A percentile compares a stretch with the other conserved stretches of the same genome.
phyloP scores from a whole-genome alignment of 495 filamentous ascomycete species.

The Hypoxylon crocopeplum region DNA sequence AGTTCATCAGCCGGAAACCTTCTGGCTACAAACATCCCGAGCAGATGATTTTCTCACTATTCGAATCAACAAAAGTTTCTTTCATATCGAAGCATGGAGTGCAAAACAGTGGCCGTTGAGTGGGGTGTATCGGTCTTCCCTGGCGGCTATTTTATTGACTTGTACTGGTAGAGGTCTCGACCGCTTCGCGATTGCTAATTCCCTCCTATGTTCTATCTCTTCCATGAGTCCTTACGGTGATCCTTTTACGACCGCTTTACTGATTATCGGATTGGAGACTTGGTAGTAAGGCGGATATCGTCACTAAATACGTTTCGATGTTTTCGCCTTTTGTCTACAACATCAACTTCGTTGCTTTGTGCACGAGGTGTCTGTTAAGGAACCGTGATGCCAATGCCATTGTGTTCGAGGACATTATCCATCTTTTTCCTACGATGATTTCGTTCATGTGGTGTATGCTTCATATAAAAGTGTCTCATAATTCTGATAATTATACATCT shows the following conservation, averaged over 20 bases:
- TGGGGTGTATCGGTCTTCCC: slow-evolving; percentile 13
- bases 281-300: too few relatives aligned
- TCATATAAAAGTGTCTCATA: neutral
- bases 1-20: slow-evolving; percentile 21
- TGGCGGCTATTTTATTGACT: slow-evolving; percentile 23
- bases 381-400: too few relatives aligned
- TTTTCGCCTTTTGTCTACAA: too few relatives aligned
- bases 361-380: too few relatives aligned
- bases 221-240: neutral
- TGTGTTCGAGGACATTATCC: too few relatives aligned
- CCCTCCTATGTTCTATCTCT: neutral
- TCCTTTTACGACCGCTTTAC: neutral
- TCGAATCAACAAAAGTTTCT: slow-evolving; percentile 44
- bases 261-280: too few relatives aligned
- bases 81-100: slow-evolving; percentile 29
- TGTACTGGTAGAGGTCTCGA: slow-evolving; percentile 35
- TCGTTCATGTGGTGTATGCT: neutral
- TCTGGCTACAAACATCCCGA: slow-evolving; percentile 38
- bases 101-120: slow-evolving; percentile 18
- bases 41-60: slow-evolving; percentile 31
- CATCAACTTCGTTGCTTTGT: too few relatives aligned
- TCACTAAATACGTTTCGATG: too few relatives aligned
- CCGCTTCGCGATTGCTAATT: slow-evolving; percentile 4
- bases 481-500: neutral
- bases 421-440: too few relatives aligned